A percentile compares a stretch with the other conserved stretches of the same genome.
phyloP scores from a whole-genome alignment of 2,329 filamentous ascomycete species.

The Monosporascus cannonballus region DNA sequence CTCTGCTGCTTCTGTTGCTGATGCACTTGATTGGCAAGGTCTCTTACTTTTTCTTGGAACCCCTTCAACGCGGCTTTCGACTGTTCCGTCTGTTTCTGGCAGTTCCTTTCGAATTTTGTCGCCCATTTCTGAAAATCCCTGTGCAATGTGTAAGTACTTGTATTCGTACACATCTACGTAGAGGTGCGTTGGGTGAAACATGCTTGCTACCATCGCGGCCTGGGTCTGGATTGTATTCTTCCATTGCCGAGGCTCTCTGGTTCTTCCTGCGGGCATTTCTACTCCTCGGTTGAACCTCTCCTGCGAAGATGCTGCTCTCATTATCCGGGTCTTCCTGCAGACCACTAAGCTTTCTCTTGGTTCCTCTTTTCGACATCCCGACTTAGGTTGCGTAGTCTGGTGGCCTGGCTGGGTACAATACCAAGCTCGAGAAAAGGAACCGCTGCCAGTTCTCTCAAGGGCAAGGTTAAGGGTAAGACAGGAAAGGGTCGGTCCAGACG shows the following conservation, averaged over 20 bases:
- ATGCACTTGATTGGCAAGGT: constrained; percentile 13
- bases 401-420: not conserved
- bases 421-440: not conserved
- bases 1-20: constrained; percentile 23
- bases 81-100: constrained; percentile 19
- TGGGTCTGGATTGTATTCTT: constrained; percentile 22
- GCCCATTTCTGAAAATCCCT: constrained; percentile 22
- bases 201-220: constrained; percentile 19
- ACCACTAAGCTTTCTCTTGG: constrained; percentile 13
- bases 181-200: not conserved
- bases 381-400: not conserved
- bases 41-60: constrained; percentile 18
- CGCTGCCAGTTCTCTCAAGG: not conserved
- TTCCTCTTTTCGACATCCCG: constrained; percentile 12
- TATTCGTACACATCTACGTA: not conserved
- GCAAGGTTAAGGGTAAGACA: too few relatives aligned
- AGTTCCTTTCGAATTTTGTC: constrained; percentile 21
- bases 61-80: constrained; percentile 23
- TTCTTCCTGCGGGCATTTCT: constrained; percentile 9
- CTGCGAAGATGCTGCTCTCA: constrained; percentile 4
- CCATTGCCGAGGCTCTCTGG: constrained; percentile 18
- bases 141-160: not conserved
- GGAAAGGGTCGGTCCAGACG: too few relatives aligned
- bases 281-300: not conserved
- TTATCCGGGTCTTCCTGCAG: not conserved